Evolutionary conservation across 1,284 basidiomycete genomes (phyloP), one percentile per base, ranked within the genome.

Genomic region (Tilletiaria anomala): DNA sequence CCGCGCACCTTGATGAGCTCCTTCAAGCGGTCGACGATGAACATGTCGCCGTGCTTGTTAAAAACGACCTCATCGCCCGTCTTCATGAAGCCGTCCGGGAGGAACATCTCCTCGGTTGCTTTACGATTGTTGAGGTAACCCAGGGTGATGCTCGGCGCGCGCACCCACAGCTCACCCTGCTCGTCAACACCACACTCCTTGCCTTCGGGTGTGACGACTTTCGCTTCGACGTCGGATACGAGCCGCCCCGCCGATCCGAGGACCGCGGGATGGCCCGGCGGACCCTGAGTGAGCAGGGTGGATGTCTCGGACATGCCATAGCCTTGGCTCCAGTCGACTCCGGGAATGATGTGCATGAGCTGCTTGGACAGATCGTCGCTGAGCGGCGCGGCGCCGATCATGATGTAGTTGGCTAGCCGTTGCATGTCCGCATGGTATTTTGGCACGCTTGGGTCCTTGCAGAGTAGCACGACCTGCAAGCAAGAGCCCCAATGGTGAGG

Each of bases 131-230:
- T 70, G 44, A 71, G 55, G 43, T 73, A 73, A 15, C 69, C 71
- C 23, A 61, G 53, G 10, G 71, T 73, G 20, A 73, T 71, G 48
- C 73, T 73, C 23, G 65, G 50, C 3, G 72, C 72, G 16, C 71
- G 59, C 29, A 72, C 70, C 40, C 70, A 70, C 3, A 73, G 69
- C 48, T 73, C 72, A 23, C 71, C 71, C 23, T 63, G 59, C 34
- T 58, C 41, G 18, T 68, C 70, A n/a, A 53, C 53, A 5, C 55
- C 41, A 5, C 69, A 52, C 24, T 45, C 42, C 35, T 62, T 53
- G 16, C 59, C 59, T n/a, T 61, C 59, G 5, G 48, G 46, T 5
- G 40, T 45, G 26, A 61, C 51, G 23, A 61, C 49, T 16, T 43
- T 58, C 8, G 57, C 61, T 32, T 60, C 61, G 21, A 40, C 45